These are phyloP conservation scores for Acorus calamus DNA, from an alignment of 106 monocot genomes.

Conservation along the genomic window DNA sequence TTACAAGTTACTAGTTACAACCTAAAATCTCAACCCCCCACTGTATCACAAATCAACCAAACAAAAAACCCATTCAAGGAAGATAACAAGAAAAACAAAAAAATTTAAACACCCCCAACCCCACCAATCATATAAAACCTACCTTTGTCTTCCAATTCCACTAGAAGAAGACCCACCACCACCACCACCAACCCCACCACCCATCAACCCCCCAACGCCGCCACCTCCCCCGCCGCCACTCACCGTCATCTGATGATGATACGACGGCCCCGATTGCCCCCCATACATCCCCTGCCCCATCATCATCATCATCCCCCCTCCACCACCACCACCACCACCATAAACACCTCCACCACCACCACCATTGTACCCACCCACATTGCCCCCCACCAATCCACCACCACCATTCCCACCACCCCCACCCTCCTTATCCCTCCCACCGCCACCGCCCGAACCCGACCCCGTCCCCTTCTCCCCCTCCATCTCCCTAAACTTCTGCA, in stretches of 20 bases:
- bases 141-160: constrained; percentile 18
- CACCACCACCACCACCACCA: background rate
- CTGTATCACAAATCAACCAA: no score
- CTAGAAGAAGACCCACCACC: constrained; percentile 9
- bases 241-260: constrained; percentile 18
- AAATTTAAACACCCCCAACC: no score
- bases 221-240: constrained; percentile 3
- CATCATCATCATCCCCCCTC: constrained; percentile 16
- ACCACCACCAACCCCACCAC: constrained; percentile 1
- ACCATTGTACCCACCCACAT: constrained; percentile 6
- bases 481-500: constrained; percentile 51
- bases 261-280: constrained; percentile 5
- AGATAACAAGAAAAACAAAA: no score
- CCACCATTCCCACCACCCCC: constrained; percentile 4
- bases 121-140: constrained; percentile 1
- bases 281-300: constrained; percentile 29
- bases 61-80: no score
- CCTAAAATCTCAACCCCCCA: no score
- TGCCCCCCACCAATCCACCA: background rate
- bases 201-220: background rate
- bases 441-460: constrained; percentile 3
- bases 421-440: background rate
- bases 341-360: constrained; percentile 2
- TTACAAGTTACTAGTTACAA: no score
- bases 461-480: constrained; percentile 40